Conservation (phyloP, 495 filamentous ascomycete species). For the Cladorrhinum samala region DNA sequence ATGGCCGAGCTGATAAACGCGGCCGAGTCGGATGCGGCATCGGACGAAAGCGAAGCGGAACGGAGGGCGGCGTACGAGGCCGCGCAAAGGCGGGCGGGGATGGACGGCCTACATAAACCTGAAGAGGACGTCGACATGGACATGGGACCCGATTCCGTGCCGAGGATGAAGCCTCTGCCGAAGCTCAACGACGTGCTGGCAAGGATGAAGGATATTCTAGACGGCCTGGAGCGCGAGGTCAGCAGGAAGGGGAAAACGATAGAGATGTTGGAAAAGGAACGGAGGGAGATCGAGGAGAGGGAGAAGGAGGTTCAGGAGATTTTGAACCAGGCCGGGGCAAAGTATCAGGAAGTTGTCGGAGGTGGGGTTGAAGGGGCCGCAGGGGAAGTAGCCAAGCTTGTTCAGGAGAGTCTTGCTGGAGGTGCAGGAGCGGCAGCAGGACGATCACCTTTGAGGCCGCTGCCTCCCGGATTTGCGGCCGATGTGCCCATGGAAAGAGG, state of each 20-base stretch:
- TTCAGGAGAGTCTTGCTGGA: background rate
- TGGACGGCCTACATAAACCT: conserved; percentile 55
- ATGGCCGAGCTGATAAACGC: conserved; percentile 82
- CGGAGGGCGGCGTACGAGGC: conserved; percentile 81
- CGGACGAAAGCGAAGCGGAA: conserved; percentile 74
- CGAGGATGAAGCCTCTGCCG: conserved; percentile 50
- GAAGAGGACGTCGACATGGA: conserved; percentile 22
- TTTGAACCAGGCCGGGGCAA: conserved; percentile 74
- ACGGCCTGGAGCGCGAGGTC: conserved; percentile 32
- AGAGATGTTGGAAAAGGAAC: conserved; percentile 31
- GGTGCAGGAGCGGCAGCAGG: background rate
- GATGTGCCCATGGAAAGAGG: conserved; percentile 44
- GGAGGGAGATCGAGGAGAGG: conserved; percentile 57
- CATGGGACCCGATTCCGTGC: conserved; percentile 32
- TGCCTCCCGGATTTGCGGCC: conserved; percentile 23
- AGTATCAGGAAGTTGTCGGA: conserved; percentile 50
- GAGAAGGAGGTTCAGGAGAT: conserved; percentile 77
- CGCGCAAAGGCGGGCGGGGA: conserved; percentile 75
- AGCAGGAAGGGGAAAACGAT: conserved; percentile 23
- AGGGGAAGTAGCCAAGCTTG: conserved; percentile 19
- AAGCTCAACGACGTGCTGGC: conserved; percentile 46
- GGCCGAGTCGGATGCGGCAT: conserved; percentile 60
- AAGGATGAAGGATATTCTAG: conserved; percentile 35
- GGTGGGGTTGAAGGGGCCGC: conserved; percentile 16
- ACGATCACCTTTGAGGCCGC: conserved; percentile 26